A percentile compares a stretch with the other conserved stretches of the same genome.
These are phyloP conservation scores for Amanita thiersii DNA, from an alignment of 768 basidiomycete species.

Conservation along the genomic window DNA sequence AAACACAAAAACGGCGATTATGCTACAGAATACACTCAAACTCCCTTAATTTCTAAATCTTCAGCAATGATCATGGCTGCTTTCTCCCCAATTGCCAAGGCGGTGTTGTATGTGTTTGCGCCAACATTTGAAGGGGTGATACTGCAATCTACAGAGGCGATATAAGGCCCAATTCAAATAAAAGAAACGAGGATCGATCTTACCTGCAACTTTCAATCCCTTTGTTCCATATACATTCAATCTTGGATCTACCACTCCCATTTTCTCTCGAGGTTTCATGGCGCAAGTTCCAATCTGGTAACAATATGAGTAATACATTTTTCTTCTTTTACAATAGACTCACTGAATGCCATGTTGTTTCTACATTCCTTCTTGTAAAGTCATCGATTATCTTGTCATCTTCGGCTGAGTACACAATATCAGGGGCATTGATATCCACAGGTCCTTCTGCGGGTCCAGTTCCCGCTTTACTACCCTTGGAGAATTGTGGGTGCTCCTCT, in stretches of 20 bases:
- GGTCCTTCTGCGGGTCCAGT: conserved; percentile 18
- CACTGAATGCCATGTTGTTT: conserved; percentile 40
- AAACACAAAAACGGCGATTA: no score
- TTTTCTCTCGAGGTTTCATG: conserved; percentile 52
- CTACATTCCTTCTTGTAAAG: conserved; percentile 25
- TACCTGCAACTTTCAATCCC: conserved; percentile 53
- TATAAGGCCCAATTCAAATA: not conserved
- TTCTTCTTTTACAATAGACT: conserved; percentile 3
- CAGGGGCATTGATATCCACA: conserved; percentile 22
- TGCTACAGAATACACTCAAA: no score
- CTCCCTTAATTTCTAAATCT: conserved; percentile 29
- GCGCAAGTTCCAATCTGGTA: conserved; percentile 55
- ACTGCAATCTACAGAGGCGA: conserved; percentile 23
- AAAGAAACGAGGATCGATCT: conserved; percentile 2
- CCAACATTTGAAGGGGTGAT: conserved; percentile 31
- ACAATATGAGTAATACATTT: not conserved
- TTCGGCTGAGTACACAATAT: conserved; percentile 31
- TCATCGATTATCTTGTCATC: conserved; percentile 36
- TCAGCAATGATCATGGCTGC: conserved; percentile 51
- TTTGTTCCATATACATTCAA: conserved; percentile 55
- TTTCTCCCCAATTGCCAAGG: conserved; percentile 50
- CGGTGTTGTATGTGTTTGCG: conserved; percentile 34
- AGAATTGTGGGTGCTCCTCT: conserved; percentile 28
- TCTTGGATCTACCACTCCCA: conserved; percentile 55
- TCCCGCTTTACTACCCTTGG: conserved; percentile 24